Conservation (phyloP, 345 rosid genomes). For the Salix caprea region DNA sequence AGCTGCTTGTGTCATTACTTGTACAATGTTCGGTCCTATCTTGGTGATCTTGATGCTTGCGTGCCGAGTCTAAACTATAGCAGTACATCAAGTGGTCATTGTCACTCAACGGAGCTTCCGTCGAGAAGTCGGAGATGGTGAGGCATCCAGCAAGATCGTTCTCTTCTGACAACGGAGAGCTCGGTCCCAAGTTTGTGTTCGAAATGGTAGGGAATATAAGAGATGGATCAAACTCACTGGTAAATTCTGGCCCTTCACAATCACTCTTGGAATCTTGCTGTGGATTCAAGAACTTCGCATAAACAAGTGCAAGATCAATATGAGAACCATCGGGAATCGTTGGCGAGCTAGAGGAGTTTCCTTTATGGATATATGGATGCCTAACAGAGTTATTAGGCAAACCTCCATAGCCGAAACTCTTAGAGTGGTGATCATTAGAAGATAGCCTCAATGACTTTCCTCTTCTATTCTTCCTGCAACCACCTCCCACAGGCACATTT, state of each 20-base stretch:
- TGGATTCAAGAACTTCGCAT: constrained; percentile 52
- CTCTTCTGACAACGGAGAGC: constrained; percentile 6
- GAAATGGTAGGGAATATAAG: constrained; percentile 15
- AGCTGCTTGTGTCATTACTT: constrained; percentile 15
- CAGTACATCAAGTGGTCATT: constrained; percentile 23
- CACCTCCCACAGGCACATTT: constrained; percentile 58
- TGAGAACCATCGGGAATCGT: constrained; percentile 21
- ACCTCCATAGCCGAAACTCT: constrained; percentile 4
- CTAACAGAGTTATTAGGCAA: neutral
- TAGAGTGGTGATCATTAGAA: constrained; percentile 3
- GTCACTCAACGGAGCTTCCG: constrained; percentile 6
- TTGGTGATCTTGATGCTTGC: neutral
- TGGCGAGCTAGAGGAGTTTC: constrained; percentile 17
- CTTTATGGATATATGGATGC: constrained; percentile 2
- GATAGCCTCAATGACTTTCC: constrained; percentile 37
- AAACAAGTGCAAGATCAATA: constrained; percentile 56
- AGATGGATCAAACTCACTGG: constrained; percentile 19
- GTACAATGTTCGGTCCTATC: constrained; percentile 10
- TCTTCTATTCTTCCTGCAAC: constrained; percentile 53
- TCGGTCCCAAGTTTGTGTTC: neutral
- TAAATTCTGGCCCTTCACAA: constrained; percentile 23
- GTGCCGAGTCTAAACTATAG: constrained; percentile 15
- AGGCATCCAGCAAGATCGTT: constrained; percentile 12
- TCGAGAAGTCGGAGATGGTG: constrained; percentile 2
- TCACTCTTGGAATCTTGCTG: constrained; percentile 18